These are phyloP conservation scores for Paraphoma sp. DNA, from an alignment of 2,329 filamentous ascomycete genomes.

Conservation along the genomic window DNA sequence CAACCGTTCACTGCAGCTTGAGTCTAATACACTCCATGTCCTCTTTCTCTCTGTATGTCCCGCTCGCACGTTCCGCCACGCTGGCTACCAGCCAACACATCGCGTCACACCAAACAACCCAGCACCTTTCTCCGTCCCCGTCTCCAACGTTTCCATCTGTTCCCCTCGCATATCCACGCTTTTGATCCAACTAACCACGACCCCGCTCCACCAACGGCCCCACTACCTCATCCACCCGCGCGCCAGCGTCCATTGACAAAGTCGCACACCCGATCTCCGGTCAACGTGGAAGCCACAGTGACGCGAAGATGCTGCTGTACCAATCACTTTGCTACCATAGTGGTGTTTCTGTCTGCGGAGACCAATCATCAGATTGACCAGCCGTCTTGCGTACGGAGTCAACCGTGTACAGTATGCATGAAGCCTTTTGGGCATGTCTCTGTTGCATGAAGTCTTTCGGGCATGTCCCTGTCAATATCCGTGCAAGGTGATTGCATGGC, in stretches of 20 bases:
- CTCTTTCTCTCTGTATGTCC: not conserved
- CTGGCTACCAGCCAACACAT: not conserved
- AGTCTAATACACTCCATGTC: not conserved
- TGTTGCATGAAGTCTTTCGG: not conserved
- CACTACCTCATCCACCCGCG: not conserved
- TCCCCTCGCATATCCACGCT: no score
- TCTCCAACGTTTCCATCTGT: not conserved
- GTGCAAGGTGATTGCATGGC: not conserved
- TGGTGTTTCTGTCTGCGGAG: no score
- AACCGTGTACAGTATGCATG: not conserved
- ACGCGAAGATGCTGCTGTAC: not conserved
- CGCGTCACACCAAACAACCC: not conserved
- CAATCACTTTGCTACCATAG: not conserved
- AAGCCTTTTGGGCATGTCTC: not conserved
- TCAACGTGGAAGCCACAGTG: not conserved
- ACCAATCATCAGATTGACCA: not conserved
- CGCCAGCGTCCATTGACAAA: not conserved
- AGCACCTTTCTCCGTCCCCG: not conserved
- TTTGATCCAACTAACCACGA: not conserved
- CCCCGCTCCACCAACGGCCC: not conserved
- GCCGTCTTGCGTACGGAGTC: not conserved
- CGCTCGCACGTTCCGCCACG: not conserved
- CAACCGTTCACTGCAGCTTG: not conserved
- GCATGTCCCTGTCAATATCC: not conserved
- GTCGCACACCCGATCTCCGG: not conserved